These are phyloP conservation scores for Linnemannia exigua DNA, from an alignment of 192 early-diverging fungal species.

Conservation along the genomic window DNA sequence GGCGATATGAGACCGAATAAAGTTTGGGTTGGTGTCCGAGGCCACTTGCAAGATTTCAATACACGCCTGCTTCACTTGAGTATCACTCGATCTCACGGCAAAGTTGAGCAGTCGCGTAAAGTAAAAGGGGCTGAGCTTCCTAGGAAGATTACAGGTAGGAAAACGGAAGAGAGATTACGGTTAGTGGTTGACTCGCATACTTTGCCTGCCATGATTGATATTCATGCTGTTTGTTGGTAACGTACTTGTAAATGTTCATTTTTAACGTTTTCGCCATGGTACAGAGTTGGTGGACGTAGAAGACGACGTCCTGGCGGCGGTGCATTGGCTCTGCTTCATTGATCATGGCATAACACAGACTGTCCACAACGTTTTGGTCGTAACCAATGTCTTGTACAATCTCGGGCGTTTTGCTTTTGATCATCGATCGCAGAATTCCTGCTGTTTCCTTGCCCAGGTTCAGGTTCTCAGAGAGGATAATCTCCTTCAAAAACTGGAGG, in stretches of 20 bases:
- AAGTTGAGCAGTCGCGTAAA: neutral
- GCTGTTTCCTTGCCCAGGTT: neutral
- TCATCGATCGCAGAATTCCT: neutral
- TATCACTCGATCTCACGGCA: neutral
- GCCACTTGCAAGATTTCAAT: neutral
- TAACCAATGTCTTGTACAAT: neutral
- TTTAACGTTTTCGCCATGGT: neutral
- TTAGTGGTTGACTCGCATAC: no score
- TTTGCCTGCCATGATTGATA: no score
- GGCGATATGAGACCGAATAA: neutral
- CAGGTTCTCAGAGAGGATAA: neutral
- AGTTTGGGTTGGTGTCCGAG: neutral
- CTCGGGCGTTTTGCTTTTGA: neutral
- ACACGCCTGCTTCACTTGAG: neutral
- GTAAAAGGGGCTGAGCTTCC: neutral
- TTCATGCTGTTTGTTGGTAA: no score
- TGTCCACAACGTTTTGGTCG: neutral
- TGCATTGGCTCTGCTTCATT: neutral
- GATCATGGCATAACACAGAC: neutral
- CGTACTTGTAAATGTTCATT: neutral
- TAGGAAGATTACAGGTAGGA: neutral
- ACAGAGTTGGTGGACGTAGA: neutral
- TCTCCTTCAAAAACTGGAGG: neutral
- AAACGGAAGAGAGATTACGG: neutral
- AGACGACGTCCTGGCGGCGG: neutral